Conservation (phyloP, 495 filamentous ascomycete genomes). For the Neurospora pannonica region DNA sequence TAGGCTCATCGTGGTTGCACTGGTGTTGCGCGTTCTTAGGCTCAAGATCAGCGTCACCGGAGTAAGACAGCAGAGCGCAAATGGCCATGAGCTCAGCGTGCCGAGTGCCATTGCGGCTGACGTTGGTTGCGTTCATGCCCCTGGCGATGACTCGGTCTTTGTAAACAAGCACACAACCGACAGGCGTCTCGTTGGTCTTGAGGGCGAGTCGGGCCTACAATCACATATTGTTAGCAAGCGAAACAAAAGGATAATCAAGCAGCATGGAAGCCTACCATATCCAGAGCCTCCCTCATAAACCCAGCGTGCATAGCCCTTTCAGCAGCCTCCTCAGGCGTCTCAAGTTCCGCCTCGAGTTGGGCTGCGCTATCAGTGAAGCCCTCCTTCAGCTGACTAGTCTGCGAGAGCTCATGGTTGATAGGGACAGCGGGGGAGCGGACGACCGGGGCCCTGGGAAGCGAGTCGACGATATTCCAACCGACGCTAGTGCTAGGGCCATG, state of each 20-base stretch:
- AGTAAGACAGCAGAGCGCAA: conserved; percentile 38
- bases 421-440: conserved; percentile 10
- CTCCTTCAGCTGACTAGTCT: conserved; percentile 21
- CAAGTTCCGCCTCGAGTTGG: conserved; percentile 4
- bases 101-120: conserved; percentile 74
- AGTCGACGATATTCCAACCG: not conserved
- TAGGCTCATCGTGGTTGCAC: not conserved
- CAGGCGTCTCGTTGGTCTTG: conserved; percentile 78
- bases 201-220: conserved; percentile 69
- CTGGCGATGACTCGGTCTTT: conserved; percentile 61
- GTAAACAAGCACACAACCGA: conserved; percentile 88
- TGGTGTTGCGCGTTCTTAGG: conserved; percentile 2
- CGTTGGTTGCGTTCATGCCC: conserved; percentile 95
- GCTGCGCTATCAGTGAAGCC: not conserved
- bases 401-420: conserved; percentile 11
- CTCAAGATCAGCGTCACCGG: conserved; percentile 4
- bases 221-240: not conserved
- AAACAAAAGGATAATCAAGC: not conserved
- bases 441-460: conserved; percentile 1
- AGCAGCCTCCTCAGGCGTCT: conserved; percentile 21
- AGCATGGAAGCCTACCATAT: conserved; percentile 45
- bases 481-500: not conserved
- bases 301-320: conserved; percentile 37
- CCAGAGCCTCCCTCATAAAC: conserved; percentile 63
- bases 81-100: conserved; percentile 93